Conservation (phyloP, 345 rosid species). For the Salix udensis region DNA sequence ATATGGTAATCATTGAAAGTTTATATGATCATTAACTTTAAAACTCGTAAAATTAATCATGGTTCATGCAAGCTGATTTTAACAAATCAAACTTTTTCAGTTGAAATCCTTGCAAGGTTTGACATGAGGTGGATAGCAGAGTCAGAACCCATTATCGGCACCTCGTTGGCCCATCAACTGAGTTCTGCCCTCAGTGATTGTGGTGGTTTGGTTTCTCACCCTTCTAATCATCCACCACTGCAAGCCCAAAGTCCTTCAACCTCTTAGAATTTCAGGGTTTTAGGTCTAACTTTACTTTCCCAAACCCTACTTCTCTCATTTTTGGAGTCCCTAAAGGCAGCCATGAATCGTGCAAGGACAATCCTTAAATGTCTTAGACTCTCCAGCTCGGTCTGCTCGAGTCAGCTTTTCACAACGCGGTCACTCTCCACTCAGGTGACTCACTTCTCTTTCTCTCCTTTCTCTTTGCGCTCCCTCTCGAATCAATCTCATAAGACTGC, state of each 20-base stretch:
- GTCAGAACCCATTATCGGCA: neutral
- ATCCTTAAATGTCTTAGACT: conserved; percentile 36
- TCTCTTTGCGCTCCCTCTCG: conserved; percentile 7
- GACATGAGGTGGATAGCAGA: neutral
- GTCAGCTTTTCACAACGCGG: conserved; percentile 31
- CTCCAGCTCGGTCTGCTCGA: conserved; percentile 32
- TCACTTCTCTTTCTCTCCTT: conserved; percentile 29
- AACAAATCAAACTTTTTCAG: too few relatives aligned
- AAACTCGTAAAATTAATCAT: too few relatives aligned
- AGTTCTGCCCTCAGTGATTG: too few relatives aligned
- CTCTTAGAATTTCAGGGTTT: neutral
- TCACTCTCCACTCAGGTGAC: conserved; percentile 39
- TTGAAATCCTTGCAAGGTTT: too few relatives aligned
- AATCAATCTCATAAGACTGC: conserved; percentile 9
- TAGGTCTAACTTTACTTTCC: conserved; percentile 7
- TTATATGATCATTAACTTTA: too few relatives aligned
- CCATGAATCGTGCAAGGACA: conserved; percentile 62
- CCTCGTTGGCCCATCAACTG: too few relatives aligned
- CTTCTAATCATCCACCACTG: too few relatives aligned
- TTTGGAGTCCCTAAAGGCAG: neutral
- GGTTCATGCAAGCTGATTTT: too few relatives aligned
- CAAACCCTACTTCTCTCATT: neutral
- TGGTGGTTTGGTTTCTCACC: too few relatives aligned
- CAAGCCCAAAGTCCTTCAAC: too few relatives aligned
- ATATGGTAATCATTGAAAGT: rapidly evolving